Evolutionary conservation across 2,329 filamentous ascomycete species (phyloP).

Genomic region (Akanthomyces lecanii): DNA sequence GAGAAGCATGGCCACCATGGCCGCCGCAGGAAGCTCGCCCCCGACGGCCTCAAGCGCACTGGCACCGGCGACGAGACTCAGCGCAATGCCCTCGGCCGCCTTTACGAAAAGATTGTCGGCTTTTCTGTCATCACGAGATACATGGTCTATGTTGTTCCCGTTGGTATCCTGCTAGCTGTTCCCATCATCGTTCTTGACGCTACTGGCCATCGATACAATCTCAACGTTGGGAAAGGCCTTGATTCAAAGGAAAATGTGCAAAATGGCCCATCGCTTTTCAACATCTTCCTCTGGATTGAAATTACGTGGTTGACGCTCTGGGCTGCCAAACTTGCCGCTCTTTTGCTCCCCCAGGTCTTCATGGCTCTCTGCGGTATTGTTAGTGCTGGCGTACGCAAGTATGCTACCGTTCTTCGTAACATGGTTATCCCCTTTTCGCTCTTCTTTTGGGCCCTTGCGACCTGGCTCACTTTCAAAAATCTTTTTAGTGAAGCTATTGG

Average conservation of each 20-base stretch:
- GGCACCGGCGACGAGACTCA: constrained; percentile 50
- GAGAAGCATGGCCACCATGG: constrained; percentile 45
- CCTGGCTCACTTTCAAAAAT: constrained; percentile 58
- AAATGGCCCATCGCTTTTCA: constrained; percentile 49
- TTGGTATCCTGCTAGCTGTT: constrained; percentile 57
- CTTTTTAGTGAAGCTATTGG: constrained; percentile 38
- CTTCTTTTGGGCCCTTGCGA: constrained; percentile 64
- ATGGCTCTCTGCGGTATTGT: constrained; percentile 67
- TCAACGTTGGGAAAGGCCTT: constrained; percentile 35
- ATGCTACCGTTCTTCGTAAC: constrained; percentile 60
- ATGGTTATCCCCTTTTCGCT: constrained; percentile 64
- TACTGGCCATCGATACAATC: constrained; percentile 36
- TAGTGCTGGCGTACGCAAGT: constrained; percentile 66
- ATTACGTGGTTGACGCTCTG: constrained; percentile 64
- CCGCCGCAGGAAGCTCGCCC: constrained; percentile 47
- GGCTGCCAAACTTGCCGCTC: constrained; percentile 62
- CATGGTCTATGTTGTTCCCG: constrained; percentile 62
- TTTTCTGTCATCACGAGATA: constrained; percentile 64
- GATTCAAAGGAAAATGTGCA: no score
- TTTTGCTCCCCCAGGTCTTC: constrained; percentile 56
- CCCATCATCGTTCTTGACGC: constrained; percentile 55
- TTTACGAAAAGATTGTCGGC: constrained; percentile 61
- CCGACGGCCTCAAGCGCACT: constrained; percentile 36
- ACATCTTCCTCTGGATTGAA: constrained; percentile 66
- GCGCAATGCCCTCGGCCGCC: constrained; percentile 60